phyloP scores from a whole-genome alignment of 306 rosid species.

The Purshia tridentata region DNA sequence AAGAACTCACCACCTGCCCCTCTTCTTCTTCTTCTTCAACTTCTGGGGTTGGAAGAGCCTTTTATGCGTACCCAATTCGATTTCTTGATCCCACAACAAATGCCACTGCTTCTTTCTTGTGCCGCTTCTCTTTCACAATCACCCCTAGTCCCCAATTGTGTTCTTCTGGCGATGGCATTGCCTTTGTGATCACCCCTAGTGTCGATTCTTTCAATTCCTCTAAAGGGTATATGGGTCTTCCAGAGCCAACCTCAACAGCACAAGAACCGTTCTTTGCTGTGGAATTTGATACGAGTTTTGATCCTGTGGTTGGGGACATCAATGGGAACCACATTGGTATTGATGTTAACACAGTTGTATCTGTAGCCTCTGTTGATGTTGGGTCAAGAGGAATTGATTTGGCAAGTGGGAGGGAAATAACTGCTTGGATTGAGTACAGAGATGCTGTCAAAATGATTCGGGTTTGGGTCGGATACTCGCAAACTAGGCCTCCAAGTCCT shows the following conservation, averaged over 20 bases:
- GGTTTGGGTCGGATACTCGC: constrained; percentile 65
- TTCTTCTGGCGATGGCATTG: constrained; percentile 59
- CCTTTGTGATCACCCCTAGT: constrained; percentile 55
- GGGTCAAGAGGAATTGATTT: constrained; percentile 52
- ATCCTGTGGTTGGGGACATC: constrained; percentile 64
- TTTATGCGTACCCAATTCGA: constrained; percentile 56
- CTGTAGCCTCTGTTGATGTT: constrained; percentile 53
- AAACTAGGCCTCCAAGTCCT: constrained; percentile 49
- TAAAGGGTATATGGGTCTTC: constrained; percentile 64
- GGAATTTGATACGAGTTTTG: constrained; percentile 66
- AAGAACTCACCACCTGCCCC: constrained; percentile 44
- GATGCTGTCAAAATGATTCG: constrained; percentile 49
- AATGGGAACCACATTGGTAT: constrained; percentile 64
- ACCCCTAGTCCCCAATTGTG: constrained; percentile 48
- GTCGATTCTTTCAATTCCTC: constrained; percentile 37
- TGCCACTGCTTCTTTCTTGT: constrained; percentile 64
- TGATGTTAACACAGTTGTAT: constrained; percentile 40
- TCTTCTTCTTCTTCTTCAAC: constrained; percentile 26
- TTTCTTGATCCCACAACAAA: constrained; percentile 66
- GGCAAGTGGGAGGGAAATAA: constrained; percentile 54
- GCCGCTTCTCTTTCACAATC: constrained; percentile 62
- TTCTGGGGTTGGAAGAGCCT: constrained; percentile 59
- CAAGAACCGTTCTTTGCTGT: constrained; percentile 63
- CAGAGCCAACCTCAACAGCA: constrained; percentile 17
- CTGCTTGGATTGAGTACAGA: constrained; percentile 77